These are phyloP conservation scores for Brassica rapa DNA, from an alignment of 345 rosid genomes.

Conservation along the genomic window DNA sequence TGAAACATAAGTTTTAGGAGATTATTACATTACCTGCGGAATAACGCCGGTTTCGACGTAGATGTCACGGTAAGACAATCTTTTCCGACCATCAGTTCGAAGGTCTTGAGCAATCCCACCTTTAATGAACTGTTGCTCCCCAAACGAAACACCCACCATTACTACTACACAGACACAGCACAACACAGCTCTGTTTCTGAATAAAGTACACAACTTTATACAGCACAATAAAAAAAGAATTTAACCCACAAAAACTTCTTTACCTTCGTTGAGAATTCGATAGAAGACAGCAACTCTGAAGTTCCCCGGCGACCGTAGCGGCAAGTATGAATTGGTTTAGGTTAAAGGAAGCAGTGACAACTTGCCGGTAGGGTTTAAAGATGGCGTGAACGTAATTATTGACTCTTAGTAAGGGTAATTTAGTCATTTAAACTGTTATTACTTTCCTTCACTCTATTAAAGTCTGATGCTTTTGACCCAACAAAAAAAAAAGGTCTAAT, in stretches of 20 bases:
- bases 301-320: slow-evolving; percentile 35
- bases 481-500: too few relatives aligned
- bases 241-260: not conserved
- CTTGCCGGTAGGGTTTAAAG: slow-evolving; percentile 41
- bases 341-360: slow-evolving; percentile 7
- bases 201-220: not conserved
- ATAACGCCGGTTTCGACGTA: slow-evolving; percentile 80
- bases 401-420: slow-evolving; percentile 8
- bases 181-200: not conserved
- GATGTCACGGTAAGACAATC: slow-evolving; percentile 66
- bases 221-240: not conserved
- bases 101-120: slow-evolving; percentile 92
- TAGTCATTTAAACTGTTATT: slow-evolving; percentile 1
- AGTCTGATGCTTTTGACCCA: slow-evolving; percentile 20
- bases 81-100: slow-evolving; percentile 77
- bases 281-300: not conserved
- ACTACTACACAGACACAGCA: slow-evolving; percentile 7
- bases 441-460: slow-evolving; percentile 31
- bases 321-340: slow-evolving; percentile 19
- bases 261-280: slow-evolving; percentile 27
- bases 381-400: slow-evolving; percentile 21
- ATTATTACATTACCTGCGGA: slow-evolving; percentile 61
- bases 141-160: slow-evolving; percentile 80
- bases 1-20: not conserved
- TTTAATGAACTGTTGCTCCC: slow-evolving; percentile 66